Evolutionary conservation across 331 rosid species (phyloP).

Genomic region (Quercus phellos): DNA sequence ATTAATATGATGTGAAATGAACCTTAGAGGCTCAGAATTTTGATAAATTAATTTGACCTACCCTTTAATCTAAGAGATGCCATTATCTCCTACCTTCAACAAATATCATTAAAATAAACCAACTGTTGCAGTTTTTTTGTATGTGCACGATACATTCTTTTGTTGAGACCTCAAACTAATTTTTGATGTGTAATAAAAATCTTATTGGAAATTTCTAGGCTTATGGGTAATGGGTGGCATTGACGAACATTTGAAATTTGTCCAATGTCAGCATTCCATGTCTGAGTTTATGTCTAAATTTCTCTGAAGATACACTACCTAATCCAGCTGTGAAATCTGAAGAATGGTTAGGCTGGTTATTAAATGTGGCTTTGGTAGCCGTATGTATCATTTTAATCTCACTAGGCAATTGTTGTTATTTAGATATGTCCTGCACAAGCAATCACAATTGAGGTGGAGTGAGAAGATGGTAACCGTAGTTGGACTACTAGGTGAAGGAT

Average conservation of each 20-base stretch:
- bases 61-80: no score
- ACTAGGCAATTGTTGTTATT: neutral
- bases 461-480: constrained; percentile 93
- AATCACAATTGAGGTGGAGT: constrained; percentile 93
- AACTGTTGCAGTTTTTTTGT: no score
- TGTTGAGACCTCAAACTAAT: neutral
- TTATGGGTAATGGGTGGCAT: neutral
- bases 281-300: neutral
- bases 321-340: neutral
- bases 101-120: no score
- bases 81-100: no score
- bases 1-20: no score
- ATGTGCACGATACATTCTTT: neutral
- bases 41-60: no score
- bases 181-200: no score
- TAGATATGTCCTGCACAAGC: constrained; percentile 99
- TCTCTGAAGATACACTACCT: neutral
- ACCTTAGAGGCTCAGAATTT: no score
- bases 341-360: neutral
- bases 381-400: constrained; percentile 13
- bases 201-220: neutral
- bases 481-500: constrained; percentile 52
- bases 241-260: neutral
- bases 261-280: neutral
- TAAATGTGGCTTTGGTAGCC: neutral